Percentiles rank a stretch among this genome's conserved stretches.
These are phyloP conservation scores for Saturnispora saitoi DNA, from an alignment of 805 yeast species.

Conservation along the genomic window DNA sequence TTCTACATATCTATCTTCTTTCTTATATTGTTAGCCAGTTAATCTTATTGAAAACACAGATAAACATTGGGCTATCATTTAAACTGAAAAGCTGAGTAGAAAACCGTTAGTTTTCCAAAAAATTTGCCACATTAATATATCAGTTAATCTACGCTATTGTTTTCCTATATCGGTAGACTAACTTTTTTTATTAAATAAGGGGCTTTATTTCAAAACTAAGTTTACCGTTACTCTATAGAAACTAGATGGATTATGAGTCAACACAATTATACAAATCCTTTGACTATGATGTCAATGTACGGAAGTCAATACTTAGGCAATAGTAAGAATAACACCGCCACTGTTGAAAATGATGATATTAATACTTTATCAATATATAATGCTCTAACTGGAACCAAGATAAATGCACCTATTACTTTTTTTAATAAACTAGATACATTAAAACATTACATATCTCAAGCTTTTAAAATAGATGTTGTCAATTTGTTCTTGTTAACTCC, in stretches of 20 bases:
- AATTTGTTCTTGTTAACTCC: conserved; percentile 50
- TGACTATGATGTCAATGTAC: conserved; percentile 21
- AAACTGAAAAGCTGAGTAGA: not conserved
- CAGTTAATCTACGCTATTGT: not conserved
- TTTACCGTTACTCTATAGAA: not conserved
- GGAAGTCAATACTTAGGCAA: not conserved
- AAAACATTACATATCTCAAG: conserved; percentile 32
- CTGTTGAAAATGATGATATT: not conserved
- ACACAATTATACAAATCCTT: conserved; percentile 11
- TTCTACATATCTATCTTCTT: too few relatives aligned
- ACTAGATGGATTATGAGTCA: not conserved
- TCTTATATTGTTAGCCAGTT: too few relatives aligned
- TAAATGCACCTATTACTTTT: conserved; percentile 30
- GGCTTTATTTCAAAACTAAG: not conserved
- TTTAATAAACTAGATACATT: conserved; percentile 36
- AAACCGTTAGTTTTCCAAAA: not conserved
- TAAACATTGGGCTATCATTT: too few relatives aligned
- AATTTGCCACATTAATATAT: not conserved
- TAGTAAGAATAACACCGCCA: not conserved
- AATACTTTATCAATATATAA: conserved; percentile 26
- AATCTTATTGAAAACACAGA: too few relatives aligned
- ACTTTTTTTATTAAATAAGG: not conserved
- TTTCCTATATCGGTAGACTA: not conserved
- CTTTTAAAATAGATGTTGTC: conserved; percentile 33
- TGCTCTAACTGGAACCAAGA: conserved; percentile 36